Conservation (phyloP, 179 eudicot species). For the Patellifolia procumbens region DNA sequence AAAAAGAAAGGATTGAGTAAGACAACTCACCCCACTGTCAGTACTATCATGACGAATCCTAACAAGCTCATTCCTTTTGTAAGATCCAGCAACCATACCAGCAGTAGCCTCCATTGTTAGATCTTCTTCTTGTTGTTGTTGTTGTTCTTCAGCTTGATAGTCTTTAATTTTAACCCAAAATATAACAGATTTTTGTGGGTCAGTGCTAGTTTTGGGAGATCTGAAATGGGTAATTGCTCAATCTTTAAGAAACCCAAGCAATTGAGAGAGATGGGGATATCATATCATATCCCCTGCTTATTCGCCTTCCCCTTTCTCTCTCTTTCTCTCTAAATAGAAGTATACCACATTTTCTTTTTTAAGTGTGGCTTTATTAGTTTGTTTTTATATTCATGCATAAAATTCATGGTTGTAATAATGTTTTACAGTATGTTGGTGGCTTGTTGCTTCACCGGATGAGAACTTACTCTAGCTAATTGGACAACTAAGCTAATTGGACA, state of each 20-base stretch:
- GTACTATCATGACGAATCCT: constrained; percentile 90
- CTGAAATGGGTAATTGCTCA: constrained; percentile 35
- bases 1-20: constrained; percentile 13
- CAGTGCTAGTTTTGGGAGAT: constrained; percentile 18
- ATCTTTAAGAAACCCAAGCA: constrained; percentile 26
- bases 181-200: constrained; percentile 18
- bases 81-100: constrained; percentile 98
- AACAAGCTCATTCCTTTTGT: constrained; percentile 82
- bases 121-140: too few relatives aligned
- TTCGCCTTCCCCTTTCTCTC: constrained; percentile 33
- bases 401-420: constrained; percentile 17
- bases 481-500: too few relatives aligned
- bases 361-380: constrained; percentile 20
- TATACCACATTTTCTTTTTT: background rate
- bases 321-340: background rate
- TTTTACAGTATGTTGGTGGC: too few relatives aligned
- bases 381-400: constrained; percentile 1
- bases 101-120: constrained; percentile 70
- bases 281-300: constrained; percentile 23
- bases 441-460: too few relatives aligned
- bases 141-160: constrained; percentile 7
- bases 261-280: constrained; percentile 23
- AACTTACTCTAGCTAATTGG: too few relatives aligned
- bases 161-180: constrained; percentile 8
- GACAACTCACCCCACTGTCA: constrained; percentile 66